phyloP scores from a whole-genome alignment of 192 early-diverging fungal species.

The Oehlia diaphana region DNA sequence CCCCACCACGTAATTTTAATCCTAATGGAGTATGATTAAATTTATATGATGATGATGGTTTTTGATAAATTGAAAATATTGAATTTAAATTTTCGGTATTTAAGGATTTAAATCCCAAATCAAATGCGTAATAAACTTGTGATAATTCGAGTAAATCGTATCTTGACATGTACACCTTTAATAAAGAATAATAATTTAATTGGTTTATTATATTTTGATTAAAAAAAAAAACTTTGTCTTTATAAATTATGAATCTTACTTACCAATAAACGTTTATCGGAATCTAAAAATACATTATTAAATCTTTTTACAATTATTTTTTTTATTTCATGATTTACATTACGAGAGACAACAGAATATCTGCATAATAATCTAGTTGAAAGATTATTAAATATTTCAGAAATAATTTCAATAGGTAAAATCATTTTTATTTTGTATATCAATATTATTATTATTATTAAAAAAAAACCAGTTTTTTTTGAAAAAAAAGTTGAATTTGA shows the following conservation, averaged over 20 bases:
- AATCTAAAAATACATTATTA: constrained; percentile 13
- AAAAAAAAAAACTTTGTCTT: no score
- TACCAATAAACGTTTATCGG: constrained; percentile 16
- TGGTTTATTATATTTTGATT: not conserved
- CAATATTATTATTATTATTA: no score
- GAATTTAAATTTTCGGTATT: constrained; percentile 2
- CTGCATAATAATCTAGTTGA: constrained; percentile 12
- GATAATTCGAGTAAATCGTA: constrained; percentile 6
- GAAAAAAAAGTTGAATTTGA: no score
- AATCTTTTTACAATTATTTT: constrained; percentile 17
- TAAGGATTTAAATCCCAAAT: constrained; percentile 3
- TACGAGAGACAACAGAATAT: not conserved
- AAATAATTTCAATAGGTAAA: constrained; percentile 9
- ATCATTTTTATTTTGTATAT: not conserved
- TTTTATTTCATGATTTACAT: constrained; percentile 11
- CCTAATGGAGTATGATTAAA: not conserved
- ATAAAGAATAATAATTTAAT: constrained; percentile 1
- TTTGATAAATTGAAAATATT: not conserved
- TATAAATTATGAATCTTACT: not conserved
- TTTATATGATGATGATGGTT: not conserved
- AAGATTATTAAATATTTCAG: constrained; percentile 6
- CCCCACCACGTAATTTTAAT: constrained; percentile 7
- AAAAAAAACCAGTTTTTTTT: no score
- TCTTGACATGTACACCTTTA: constrained; percentile 15
- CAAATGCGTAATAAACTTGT: constrained; percentile 14